Evolutionary conservation across 805 yeast genomes (phyloP), one percentile per base, ranked within the genome.

Genomic region (Cyberlindnera veronae): DNA sequence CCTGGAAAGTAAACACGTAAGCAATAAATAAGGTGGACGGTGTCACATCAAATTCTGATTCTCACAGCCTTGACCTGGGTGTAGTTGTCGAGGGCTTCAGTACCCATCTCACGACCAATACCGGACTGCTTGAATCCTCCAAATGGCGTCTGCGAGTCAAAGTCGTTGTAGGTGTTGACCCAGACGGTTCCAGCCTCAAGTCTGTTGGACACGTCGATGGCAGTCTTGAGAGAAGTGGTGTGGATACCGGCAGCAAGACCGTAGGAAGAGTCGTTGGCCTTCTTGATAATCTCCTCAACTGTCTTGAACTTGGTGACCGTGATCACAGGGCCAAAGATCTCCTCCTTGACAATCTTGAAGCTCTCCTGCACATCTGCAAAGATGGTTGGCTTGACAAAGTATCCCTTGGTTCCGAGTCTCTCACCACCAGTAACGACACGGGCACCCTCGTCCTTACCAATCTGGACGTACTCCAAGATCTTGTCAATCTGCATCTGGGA

Each of bases 171-270:
- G 44, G 89, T 79, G 77, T 90, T 90, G 52, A 89, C 76, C 91
- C 95, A 91, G 51, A 90, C 79, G 44, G 91, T 85, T 60, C 98
- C 98, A 45, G 95, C 83, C 55, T 81, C 77, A 41, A 90, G 67
- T 61, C 79, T 77, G 66, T 75, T 72, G 32, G 95, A 72, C 47
- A 86, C 90, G 42, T 77, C 77, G 54, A 84, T 70, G 27, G 95
- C 90, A 57, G 80, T 82, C 69, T 76, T 76, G 50, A 90, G 63
- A 67, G 83, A 79, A 37, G 68, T 64, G 44, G 97, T 81, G 71
- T 88, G 95, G 41, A 90, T 70, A 67, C 95, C 95, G 46, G 96
- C 95, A 48, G 93, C 95, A 60, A 86, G 74, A 48, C 97, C 98
- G 64, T 84, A 90, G 39, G 69, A 72, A 27, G 90, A 73, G 66